Evolutionary conservation across 768 basidiomycete species (phyloP).

Genomic region (Tricholoma furcatifolium): DNA sequence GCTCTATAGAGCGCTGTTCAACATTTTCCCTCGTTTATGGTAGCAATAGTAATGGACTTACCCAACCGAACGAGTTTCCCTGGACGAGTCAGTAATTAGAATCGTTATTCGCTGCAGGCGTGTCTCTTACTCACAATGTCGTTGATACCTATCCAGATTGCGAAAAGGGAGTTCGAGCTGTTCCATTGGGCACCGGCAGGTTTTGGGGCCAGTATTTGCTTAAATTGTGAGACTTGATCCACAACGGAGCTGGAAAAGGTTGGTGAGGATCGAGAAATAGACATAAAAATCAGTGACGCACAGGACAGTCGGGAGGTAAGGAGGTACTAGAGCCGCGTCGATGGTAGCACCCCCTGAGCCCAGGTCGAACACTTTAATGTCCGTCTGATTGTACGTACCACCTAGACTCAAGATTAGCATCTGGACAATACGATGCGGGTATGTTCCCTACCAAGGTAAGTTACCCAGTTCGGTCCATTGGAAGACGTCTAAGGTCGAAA

Average conservation of each 20-base stretch:
- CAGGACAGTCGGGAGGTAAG: slow-evolving; percentile 46
- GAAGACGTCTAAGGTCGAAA: slow-evolving; percentile 44
- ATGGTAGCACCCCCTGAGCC: slow-evolving; percentile 63
- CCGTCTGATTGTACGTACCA: slow-evolving; percentile 53
- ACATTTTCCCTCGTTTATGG: neutral
- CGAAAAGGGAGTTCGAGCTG: slow-evolving; percentile 53
- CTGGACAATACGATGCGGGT: too few species aligned
- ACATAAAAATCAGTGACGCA: slow-evolving; percentile 11
- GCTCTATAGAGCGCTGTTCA: slow-evolving; percentile 19
- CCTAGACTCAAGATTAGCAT: slow-evolving; percentile 25
- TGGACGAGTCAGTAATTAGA: slow-evolving; percentile 18
- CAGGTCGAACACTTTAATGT: slow-evolving; percentile 51
- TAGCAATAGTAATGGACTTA: slow-evolving; percentile 20
- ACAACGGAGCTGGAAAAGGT: slow-evolving; percentile 39
- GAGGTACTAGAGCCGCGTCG: slow-evolving; percentile 50
- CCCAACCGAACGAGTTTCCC: slow-evolving; percentile 52
- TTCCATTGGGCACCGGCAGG: slow-evolving; percentile 49
- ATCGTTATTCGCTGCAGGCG: neutral
- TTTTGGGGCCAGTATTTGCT: slow-evolving; percentile 38
- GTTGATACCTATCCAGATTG: slow-evolving; percentile 68
- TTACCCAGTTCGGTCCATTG: slow-evolving; percentile 65
- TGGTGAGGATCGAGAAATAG: neutral
- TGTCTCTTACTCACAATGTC: slow-evolving; percentile 45
- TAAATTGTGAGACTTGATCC: slow-evolving; percentile 59
- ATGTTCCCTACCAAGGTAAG: slow-evolving; percentile 41